These are phyloP conservation scores for Corylus americana DNA, from an alignment of 306 rosid species.

Conservation along the genomic window DNA sequence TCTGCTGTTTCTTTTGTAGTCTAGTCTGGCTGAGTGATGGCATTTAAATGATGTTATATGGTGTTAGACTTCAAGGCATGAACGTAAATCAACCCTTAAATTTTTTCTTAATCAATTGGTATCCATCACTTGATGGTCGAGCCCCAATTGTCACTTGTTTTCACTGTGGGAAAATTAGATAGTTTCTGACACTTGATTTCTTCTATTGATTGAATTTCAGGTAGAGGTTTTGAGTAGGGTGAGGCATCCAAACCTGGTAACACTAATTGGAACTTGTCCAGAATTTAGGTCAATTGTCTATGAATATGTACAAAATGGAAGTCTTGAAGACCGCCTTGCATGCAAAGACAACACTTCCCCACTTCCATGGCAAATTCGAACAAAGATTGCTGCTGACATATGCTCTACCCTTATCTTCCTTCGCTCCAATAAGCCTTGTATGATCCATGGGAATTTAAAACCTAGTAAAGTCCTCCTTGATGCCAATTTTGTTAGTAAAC, in stretches of 20 bases:
- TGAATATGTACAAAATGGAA: conserved; percentile 73
- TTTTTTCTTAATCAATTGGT: conserved; percentile 7
- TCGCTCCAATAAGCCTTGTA: conserved; percentile 64
- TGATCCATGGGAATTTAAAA: conserved; percentile 85
- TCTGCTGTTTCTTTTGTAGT: not conserved
- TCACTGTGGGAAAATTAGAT: not conserved
- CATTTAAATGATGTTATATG: not conserved
- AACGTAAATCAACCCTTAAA: not conserved
- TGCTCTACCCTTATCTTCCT: conserved; percentile 88
- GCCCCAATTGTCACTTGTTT: not conserved
- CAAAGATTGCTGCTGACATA: conserved; percentile 64
- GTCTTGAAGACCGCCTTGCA: conserved; percentile 76
- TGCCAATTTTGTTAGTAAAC: conserved; percentile 70
- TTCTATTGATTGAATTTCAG: conserved; percentile 54
- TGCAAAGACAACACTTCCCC: conserved; percentile 47
- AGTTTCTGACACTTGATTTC: conserved; percentile 17
- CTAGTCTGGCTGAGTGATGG: not conserved
- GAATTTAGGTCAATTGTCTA: conserved; percentile 82
- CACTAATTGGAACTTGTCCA: conserved; percentile 75
- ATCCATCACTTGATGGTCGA: not conserved
- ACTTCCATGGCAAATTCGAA: conserved; percentile 85
- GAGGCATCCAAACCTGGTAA: conserved; percentile 76
- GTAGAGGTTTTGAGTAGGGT: conserved; percentile 81
- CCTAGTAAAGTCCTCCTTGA: conserved; percentile 87
- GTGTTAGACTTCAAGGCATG: not conserved